Base-by-base conservation (phyloP, 2,329 filamentous ascomycete species). In the Neonectria faginata region DNA sequence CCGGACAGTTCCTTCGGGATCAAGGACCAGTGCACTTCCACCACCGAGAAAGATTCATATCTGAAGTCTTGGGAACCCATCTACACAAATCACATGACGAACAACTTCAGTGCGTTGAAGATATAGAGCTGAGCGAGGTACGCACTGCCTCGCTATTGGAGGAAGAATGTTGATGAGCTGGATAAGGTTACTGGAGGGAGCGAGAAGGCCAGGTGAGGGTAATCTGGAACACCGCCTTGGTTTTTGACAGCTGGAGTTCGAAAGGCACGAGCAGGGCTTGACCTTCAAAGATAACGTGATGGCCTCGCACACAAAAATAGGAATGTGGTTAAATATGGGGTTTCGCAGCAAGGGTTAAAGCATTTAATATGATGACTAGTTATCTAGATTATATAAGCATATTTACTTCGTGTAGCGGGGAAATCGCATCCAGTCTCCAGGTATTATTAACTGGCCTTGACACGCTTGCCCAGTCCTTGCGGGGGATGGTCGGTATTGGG, bases 21-120 rank as follows among this genome's bases (percentile, higher is more conserved):
- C 57, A 67, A 0, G 70, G 70, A 0, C 47, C 57, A 0, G 58
- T n/a, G 3, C 62, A 62, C 18, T 60, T 73, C 25, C 2, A 70
- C 1, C 60, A 71, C 3, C 56, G 68, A 0, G 64, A 71, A 7
- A 33, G 70, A 1, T 73, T 72, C 11, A n/a, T 72, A 3, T 41
- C 69, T 3, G 70, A 72, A 1, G 47, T 65, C 0, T 9, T 72
- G 11, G 67, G 70, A 2, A 67, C 67, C 0, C 60, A 71, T 11
- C 2, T 72, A 1, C 52, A 20, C 4, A 36, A 55, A 16, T 20
- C 11, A 20, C n/a, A 51, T 5, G 2, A 31, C 9, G 47, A 18
- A n/a, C 25, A 16, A 22, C 16, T 31, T 11, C 45, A 8, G 16
- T n/a, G 9, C 9, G 27, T 20, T 1, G 14, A 51, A 6, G 29